phyloP scores from a whole-genome alignment of 106 monocot species.

The Dioscorea dumetorum region DNA sequence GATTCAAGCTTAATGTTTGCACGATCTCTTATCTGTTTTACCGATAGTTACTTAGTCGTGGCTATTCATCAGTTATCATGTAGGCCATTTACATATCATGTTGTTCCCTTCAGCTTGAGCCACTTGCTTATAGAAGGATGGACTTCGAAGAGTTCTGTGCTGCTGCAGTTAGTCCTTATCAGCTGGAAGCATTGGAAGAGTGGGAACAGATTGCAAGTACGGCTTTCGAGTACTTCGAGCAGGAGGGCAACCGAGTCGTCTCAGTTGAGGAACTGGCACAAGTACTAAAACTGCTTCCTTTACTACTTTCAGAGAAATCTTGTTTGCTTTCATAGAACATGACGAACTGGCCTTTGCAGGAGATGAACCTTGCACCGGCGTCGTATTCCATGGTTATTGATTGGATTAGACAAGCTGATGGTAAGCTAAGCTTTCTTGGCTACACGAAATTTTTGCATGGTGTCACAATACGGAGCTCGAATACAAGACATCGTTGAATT shows the following conservation, averaged over 20 bases:
- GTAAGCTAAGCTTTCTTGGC: conserved; percentile 82
- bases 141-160: conserved; percentile 90
- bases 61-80: no score
- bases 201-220: conserved; percentile 87
- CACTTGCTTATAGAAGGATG: conserved; percentile 63
- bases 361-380: conserved; percentile 63
- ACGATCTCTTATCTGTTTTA: no score
- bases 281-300: conserved; percentile 22
- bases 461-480: conserved; percentile 56
- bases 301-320: background rate
- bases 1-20: no score
- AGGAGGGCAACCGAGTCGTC: conserved; percentile 78
- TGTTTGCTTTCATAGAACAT: background rate
- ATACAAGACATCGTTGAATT: conserved; percentile 41
- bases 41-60: no score
- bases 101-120: conserved; percentile 49
- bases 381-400: conserved; percentile 68
- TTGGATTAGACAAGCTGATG: conserved; percentile 84
- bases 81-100: background rate
- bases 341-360: conserved; percentile 31
- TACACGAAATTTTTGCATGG: conserved; percentile 99
- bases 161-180: conserved; percentile 82
- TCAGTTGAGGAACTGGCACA: conserved; percentile 73
- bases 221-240: conserved; percentile 79
- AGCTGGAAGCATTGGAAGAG: conserved; percentile 73